Conservation (phyloP, 2,329 filamentous ascomycete species). For the Epichloe festucae region DNA sequence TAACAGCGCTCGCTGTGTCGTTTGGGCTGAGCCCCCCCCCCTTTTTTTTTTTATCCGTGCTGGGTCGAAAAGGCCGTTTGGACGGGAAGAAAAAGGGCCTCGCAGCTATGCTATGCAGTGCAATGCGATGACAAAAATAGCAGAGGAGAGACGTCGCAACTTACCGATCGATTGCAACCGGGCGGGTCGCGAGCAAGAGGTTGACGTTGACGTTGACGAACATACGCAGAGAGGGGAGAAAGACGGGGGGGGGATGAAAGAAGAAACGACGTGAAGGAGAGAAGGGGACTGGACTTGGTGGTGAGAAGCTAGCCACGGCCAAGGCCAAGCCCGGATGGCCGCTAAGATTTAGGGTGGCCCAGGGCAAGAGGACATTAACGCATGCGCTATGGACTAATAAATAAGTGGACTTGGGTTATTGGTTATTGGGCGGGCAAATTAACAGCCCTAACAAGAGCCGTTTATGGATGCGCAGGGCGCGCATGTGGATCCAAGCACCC, state of each 20-base stretch:
- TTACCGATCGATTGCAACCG: slow-evolving; percentile 3
- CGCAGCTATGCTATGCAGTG: not conserved
- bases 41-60: not conserved
- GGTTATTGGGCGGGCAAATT: no score
- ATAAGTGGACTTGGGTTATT: no score
- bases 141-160: not conserved
- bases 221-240: not conserved
- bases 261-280: not conserved
- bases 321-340: no score
- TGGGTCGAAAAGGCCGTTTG: not conserved
- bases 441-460: not conserved
- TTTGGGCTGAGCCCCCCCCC: not conserved
- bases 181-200: not conserved
- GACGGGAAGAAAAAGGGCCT: not conserved
- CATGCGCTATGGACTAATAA: no score
- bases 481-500: not conserved
- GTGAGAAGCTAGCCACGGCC: not conserved
- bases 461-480: not conserved
- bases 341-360: no score
- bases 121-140: not conserved
- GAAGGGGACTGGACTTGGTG: not conserved
- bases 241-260: not conserved
- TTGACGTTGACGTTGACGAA: not conserved
- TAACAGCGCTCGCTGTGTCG: not conserved
- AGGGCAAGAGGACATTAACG: no score